A percentile compares a stretch with the other conserved stretches of the same genome.
phyloP scores from a whole-genome alignment of 2,329 filamentous ascomycete genomes.

The Cercospora nicotianae region DNA sequence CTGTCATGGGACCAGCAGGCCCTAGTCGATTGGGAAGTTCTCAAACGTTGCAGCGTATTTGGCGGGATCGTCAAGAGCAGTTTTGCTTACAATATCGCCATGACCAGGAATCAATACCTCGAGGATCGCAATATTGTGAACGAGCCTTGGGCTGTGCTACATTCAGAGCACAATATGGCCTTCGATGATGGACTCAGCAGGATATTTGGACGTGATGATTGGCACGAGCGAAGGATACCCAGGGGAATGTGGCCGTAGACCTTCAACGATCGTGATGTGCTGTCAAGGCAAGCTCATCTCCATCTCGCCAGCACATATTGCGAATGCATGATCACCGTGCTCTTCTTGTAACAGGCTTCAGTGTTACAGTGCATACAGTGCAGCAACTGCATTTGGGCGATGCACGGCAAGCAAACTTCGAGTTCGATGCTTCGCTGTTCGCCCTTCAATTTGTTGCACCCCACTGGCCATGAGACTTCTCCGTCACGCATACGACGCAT shows the following conservation, averaged over 20 bases:
- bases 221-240: conserved; percentile 31
- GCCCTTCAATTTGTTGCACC: neutral
- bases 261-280: neutral
- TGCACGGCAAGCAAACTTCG: neutral
- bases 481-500: neutral
- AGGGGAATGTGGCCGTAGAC: conserved; percentile 34
- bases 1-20: conserved; percentile 53
- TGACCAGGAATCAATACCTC: conserved; percentile 42
- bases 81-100: conserved; percentile 52
- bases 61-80: conserved; percentile 49
- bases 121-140: conserved; percentile 30
- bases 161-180: conserved; percentile 28
- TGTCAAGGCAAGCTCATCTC: neutral
- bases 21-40: conserved; percentile 54
- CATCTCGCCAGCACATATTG: neutral
- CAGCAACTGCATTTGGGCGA: neutral
- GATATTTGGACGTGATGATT: conserved; percentile 31
- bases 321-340: neutral
- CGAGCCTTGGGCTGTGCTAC: conserved; percentile 31
- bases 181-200: conserved; percentile 36
- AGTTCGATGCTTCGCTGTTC: neutral
- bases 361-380: neutral
- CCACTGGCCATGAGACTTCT: neutral
- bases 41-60: conserved; percentile 48
- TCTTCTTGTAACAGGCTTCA: neutral